Evolutionary conservation across 768 basidiomycete species (phyloP).

Genomic region (Tephrocybe sp.): DNA sequence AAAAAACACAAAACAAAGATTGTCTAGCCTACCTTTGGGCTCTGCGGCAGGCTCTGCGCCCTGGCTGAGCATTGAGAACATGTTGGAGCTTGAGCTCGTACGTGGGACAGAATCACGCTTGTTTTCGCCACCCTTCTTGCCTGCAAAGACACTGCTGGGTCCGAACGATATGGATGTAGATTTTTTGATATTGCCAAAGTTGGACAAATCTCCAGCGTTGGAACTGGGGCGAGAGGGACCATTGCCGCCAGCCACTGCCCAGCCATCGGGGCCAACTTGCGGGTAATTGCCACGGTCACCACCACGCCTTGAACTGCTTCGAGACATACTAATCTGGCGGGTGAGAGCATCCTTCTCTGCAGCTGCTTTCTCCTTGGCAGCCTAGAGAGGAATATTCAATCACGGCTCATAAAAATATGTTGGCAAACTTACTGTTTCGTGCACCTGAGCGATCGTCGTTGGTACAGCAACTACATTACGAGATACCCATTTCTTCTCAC

Average conservation of each 20-base stretch:
- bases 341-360: constrained; percentile 58
- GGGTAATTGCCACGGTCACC: no score
- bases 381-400: constrained; percentile 35
- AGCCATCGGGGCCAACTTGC: constrained; percentile 76
- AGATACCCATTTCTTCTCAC: constrained; percentile 76
- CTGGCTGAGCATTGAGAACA: constrained; percentile 84
- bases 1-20: constrained; percentile 16
- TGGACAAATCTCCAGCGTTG: constrained; percentile 82
- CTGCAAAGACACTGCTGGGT: constrained; percentile 79
- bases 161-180: constrained; percentile 71
- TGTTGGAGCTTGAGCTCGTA: constrained; percentile 77
- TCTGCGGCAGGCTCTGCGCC: constrained; percentile 55
- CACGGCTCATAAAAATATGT: not conserved
- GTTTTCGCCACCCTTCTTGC: constrained; percentile 51
- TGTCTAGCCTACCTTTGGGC: constrained; percentile 46
- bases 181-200: constrained; percentile 85
- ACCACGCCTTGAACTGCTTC: constrained; percentile 88
- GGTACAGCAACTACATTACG: constrained; percentile 76
- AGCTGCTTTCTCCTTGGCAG: constrained; percentile 77
- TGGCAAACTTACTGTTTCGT: constrained; percentile 65
- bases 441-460: constrained; percentile 84
- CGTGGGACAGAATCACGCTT: constrained; percentile 78
- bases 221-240: constrained; percentile 55
- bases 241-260: constrained; percentile 63
- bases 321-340: constrained; percentile 76